These are phyloP conservation scores for Sphagnum magellanicum DNA, from an alignment of 228 moss, liverwort and hornwort species.

Conservation along the genomic window DNA sequence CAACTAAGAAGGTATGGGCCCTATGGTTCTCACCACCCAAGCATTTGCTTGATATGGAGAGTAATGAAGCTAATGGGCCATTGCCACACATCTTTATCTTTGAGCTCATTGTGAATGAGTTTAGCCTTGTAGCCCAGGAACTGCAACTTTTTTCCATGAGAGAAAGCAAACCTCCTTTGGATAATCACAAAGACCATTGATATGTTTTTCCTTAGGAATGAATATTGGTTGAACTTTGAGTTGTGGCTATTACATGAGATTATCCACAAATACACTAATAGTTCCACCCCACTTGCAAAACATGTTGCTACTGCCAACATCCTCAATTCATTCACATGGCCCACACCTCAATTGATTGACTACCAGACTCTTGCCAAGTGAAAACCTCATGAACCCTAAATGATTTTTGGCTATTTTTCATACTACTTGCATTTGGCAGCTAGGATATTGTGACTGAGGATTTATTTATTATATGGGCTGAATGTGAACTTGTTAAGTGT, in stretches of 20 bases:
- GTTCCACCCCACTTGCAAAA: slow-evolving; percentile 39
- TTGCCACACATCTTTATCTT: slow-evolving; percentile 92
- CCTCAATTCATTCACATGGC: slow-evolving; percentile 81
- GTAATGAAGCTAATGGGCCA: slow-evolving; percentile 73
- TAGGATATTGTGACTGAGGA: too few species aligned
- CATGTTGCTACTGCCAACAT: slow-evolving; percentile 68
- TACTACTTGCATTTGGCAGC: too few species aligned
- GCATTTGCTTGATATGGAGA: slow-evolving; percentile 65
- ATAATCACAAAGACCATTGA: too few species aligned
- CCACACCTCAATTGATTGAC: slow-evolving; percentile 61
- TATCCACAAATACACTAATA: slow-evolving; percentile 60
- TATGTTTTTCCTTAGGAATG: too few species aligned
- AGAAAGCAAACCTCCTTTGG: too few species aligned
- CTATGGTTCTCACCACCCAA: too few species aligned
- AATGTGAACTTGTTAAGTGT: too few species aligned
- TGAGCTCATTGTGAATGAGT: slow-evolving; percentile 71
- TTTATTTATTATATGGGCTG: too few species aligned
- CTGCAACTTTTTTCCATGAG: neutral
- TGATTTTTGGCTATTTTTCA: too few species aligned
- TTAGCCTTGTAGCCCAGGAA: slow-evolving; percentile 73
- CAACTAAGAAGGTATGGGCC: slow-evolving; percentile 86
- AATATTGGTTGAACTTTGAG: too few species aligned
- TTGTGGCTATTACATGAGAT: slow-evolving; percentile 40
- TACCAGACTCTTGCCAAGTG: slow-evolving; percentile 86
- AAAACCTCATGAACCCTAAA: neutral